Evolutionary conservation across 257 asterid genomes (phyloP).

Genomic region (Nicotiana benthamiana): DNA sequence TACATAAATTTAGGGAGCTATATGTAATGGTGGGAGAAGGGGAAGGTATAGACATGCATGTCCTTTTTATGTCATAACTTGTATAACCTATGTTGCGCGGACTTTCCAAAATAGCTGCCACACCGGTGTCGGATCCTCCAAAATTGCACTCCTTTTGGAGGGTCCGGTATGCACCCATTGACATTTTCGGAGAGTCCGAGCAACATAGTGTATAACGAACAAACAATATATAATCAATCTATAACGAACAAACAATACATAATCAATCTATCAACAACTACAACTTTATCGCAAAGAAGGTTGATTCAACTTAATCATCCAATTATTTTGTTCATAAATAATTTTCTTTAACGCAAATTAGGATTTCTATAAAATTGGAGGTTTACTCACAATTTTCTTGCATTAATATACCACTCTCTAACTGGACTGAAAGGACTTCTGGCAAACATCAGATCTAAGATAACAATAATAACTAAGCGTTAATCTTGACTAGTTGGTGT

Average conservation of each 20-base stretch:
- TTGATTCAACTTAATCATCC: not conserved
- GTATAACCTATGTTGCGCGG: not conserved
- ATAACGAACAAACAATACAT: not conserved
- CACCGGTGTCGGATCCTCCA: no score
- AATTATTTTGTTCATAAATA: not conserved
- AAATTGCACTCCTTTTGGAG: no score
- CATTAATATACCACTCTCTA: not conserved
- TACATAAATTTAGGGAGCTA: not conserved
- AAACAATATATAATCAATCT: no score
- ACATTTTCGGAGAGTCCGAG: no score
- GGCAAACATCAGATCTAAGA: not conserved
- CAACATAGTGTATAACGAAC: no score
- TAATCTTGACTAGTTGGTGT: not conserved
- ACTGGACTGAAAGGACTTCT: not conserved
- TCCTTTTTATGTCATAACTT: not conserved
- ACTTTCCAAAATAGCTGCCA: no score
- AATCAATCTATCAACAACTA: not conserved
- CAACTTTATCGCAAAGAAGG: no score
- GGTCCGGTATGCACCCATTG: no score
- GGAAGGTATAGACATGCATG: not conserved
- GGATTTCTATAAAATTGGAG: not conserved
- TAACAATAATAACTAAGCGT: not conserved
- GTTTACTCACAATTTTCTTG: not conserved
- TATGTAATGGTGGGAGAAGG: not conserved
- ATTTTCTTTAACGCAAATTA: not conserved